Evolutionary conservation across 2,329 filamentous ascomycete genomes (phyloP), one percentile per base, ranked within the genome.

Genomic region (Colletotrichum lini): DNA sequence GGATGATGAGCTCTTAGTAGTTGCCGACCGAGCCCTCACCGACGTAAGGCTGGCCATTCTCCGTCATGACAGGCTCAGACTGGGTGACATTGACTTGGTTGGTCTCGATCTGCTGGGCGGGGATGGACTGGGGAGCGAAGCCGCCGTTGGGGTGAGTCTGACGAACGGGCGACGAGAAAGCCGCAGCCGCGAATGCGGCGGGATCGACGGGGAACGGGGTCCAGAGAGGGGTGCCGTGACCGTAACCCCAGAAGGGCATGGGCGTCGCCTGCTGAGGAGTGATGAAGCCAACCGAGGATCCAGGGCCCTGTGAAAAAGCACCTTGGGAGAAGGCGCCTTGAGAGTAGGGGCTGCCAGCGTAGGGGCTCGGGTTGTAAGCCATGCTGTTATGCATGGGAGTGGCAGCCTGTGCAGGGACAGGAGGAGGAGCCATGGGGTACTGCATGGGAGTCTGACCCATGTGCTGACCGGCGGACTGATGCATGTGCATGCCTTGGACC

Each of bases 191-290:
- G 65, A 59, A 63, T 10, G 69, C 58, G 54, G 56, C 52, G 16
- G 59, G 65, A 18, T 72, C 65, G 26, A 62, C 23, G 3, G 58
- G 58, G 45, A 72, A 72, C 6, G 69, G 69, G 15, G 69, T 69
- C 69, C 69, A 72, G 35, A 72, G 69, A 21, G 69, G 69, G 49
- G 69, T 72, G 45, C 69, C 69, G 18, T 61, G 42, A 30, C 69
- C 69, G 42, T 72, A 72, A 38, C 69, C 69, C 69, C 69, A 72
- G 65, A 72, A 72, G 12, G 44, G 50, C 50, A 49, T 49, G 26
- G 69, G 69, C 3, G 69, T 68, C 3, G 69, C 63, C 58, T 67
- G 65, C 69, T 72, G 69, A 44, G 65, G 67, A 26, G 67, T 70
- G 47, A 60, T 49, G 42, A 66, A 70, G 30, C 67, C 67, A 15